Evolutionary conservation across 257 asterid genomes (phyloP).

Genomic region (Lycium barbarum): DNA sequence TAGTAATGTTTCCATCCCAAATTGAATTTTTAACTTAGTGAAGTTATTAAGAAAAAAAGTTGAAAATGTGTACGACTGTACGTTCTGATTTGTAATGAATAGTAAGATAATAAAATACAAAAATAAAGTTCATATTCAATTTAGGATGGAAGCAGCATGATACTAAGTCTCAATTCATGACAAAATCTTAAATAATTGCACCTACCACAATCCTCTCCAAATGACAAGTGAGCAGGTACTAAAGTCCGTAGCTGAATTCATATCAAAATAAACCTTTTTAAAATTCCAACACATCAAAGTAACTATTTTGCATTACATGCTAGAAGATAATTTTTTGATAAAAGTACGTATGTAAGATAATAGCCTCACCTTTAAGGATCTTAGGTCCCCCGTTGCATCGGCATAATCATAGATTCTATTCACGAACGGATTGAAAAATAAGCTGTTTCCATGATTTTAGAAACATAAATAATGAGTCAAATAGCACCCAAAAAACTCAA

Average conservation of each 20-base stretch:
- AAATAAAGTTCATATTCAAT: not conserved
- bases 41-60: not conserved
- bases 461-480: slow-evolving; percentile 40
- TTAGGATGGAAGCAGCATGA: not conserved
- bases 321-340: not conserved
- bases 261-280: slow-evolving; percentile 35
- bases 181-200: slow-evolving; percentile 19
- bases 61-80: not conserved
- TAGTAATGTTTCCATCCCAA: not conserved
- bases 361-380: slow-evolving; percentile 60
- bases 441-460: slow-evolving; percentile 61
- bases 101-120: not conserved
- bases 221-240: slow-evolving; percentile 75
- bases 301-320: not conserved
- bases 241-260: slow-evolving; percentile 77
- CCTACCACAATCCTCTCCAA: slow-evolving; percentile 87
- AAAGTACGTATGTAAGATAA: slow-evolving; percentile 19
- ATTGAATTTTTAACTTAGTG: not conserved
- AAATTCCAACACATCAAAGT: slow-evolving; percentile 11
- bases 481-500: slow-evolving; percentile 24
- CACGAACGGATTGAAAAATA: slow-evolving; percentile 75
- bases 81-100: not conserved
- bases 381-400: slow-evolving; percentile 73
- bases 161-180: not conserved
- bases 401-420: slow-evolving; percentile 75